Evolutionary conservation across 495 filamentous ascomycete genomes (phyloP).

Genomic region (Tuber brumale): DNA sequence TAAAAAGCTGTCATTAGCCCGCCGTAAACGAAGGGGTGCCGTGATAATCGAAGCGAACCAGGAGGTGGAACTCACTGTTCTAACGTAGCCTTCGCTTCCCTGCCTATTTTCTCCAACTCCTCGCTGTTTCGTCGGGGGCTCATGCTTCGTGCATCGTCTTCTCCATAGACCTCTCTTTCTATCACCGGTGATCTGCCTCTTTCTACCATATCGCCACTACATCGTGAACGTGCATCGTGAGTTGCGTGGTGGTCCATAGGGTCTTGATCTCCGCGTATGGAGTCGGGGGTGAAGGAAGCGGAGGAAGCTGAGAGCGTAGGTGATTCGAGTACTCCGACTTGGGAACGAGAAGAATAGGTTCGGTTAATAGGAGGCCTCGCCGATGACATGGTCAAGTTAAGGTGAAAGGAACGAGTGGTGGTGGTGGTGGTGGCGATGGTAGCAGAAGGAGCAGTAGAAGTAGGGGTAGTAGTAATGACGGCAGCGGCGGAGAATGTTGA

Average conservation of each 20-base stretch:
- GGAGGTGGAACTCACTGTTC: constrained; percentile 48
- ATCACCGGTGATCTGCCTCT: constrained; percentile 37
- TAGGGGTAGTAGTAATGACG: constrained; percentile 14
- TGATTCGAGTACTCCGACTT: constrained; percentile 35
- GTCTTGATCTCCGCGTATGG: constrained; percentile 39
- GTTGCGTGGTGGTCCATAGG: constrained; percentile 26
- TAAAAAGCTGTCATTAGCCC: constrained; percentile 16
- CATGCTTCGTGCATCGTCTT: constrained; percentile 88
- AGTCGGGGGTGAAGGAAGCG: constrained; percentile 34
- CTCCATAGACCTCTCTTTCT: constrained; percentile 48
- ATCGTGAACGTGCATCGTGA: constrained; percentile 13
- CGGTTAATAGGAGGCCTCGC: constrained; percentile 37
- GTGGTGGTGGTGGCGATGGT: constrained; percentile 13
- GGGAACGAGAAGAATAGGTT: constrained; percentile 38
- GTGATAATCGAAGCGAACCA: background rate
- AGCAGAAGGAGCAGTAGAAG: constrained; percentile 13
- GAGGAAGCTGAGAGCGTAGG: constrained; percentile 36
- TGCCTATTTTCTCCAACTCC: constrained; percentile 75
- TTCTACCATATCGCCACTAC: constrained; percentile 33
- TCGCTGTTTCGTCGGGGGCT: constrained; percentile 84
- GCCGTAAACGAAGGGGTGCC: constrained; percentile 8
- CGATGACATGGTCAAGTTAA: constrained; percentile 23
- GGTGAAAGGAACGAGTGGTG: constrained; percentile 21
- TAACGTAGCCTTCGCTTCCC: constrained; percentile 64
- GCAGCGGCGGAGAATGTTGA: constrained; percentile 16